A percentile compares a stretch with the other conserved stretches of the same genome.
Conservation (phyloP, 176 grass and related monocot genomes). For the Lolium rigidum region DNA sequence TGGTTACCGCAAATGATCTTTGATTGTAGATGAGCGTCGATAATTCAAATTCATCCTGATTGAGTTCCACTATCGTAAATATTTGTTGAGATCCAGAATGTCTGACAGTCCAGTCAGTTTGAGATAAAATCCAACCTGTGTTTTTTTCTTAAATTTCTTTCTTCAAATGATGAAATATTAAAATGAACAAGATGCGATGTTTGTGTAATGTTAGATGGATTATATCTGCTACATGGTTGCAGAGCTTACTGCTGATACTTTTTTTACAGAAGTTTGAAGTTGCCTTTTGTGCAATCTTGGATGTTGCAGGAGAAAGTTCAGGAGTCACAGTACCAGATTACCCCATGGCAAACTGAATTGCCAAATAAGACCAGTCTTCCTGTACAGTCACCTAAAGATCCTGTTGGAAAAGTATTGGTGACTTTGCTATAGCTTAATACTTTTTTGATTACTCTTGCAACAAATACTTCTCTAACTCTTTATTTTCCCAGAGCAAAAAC, state of each 20-base stretch:
- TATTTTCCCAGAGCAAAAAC: constrained; percentile 67
- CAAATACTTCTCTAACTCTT: constrained; percentile 32
- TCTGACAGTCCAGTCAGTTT: background rate
- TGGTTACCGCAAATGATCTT: no score
- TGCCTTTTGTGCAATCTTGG: constrained; percentile 52
- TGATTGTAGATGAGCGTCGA: no score
- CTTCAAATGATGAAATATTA: background rate
- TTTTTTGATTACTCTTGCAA: constrained; percentile 31
- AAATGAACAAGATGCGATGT: constrained; percentile 14
- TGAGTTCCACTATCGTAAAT: background rate
- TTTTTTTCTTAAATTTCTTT: background rate
- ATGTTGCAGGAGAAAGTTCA: constrained; percentile 89
- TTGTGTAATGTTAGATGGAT: background rate
- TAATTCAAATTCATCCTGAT: no score
- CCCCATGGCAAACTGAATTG: constrained; percentile 66
- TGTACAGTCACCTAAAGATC: constrained; percentile 54
- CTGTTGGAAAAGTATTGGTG: constrained; percentile 59
- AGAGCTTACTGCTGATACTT: constrained; percentile 43
- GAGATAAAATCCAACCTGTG: background rate
- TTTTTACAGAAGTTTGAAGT: constrained; percentile 56
- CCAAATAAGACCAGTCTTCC: constrained; percentile 50
- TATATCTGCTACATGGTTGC: constrained; percentile 19
- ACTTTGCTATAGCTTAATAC: constrained; percentile 53
- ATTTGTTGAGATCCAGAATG: constrained; percentile 18
- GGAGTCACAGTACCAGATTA: constrained; percentile 88